These are phyloP conservation scores for Verticillium longisporum DNA, from an alignment of 2,329 filamentous ascomycete genomes.

Conservation along the genomic window DNA sequence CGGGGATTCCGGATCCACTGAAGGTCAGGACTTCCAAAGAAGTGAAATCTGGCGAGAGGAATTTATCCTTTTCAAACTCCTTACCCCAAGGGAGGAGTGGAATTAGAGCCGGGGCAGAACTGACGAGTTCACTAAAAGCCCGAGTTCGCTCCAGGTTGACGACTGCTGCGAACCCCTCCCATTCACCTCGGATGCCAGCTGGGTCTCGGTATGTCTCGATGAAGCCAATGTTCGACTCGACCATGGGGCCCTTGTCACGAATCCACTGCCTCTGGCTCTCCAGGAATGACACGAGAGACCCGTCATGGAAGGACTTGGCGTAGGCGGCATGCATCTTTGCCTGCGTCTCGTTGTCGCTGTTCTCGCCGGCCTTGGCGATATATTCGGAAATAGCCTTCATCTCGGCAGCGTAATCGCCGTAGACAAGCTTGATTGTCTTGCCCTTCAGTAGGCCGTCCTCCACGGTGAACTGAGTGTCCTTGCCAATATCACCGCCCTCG, in stretches of 20 bases:
- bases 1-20: conserved; percentile 55
- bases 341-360: conserved; percentile 68
- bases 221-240: conserved; percentile 78
- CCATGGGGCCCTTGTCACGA: conserved; percentile 70
- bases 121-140: conserved; percentile 80
- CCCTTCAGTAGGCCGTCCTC: conserved; percentile 54
- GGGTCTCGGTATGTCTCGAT: conserved; percentile 84
- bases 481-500: conserved; percentile 62
- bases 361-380: conserved; percentile 60
- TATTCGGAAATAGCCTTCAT: conserved; percentile 63
- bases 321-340: conserved; percentile 69
- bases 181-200: conserved; percentile 73
- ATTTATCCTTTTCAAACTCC: conserved; percentile 94
- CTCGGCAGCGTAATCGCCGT: conserved; percentile 67
- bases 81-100: conserved; percentile 81
- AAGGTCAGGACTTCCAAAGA: conserved; percentile 89
- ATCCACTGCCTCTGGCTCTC: conserved; percentile 78
- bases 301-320: conserved; percentile 65
- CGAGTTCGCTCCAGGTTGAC: conserved; percentile 66
- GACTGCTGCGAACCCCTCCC: conserved; percentile 71
- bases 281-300: conserved; percentile 72
- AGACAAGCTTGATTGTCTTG: conserved; percentile 64
- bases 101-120: conserved; percentile 74
- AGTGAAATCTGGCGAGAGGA: conserved; percentile 92
- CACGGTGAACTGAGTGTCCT: conserved; percentile 54